Evolutionary conservation across 768 basidiomycete genomes (phyloP).

Genomic region (Mycena venus): DNA sequence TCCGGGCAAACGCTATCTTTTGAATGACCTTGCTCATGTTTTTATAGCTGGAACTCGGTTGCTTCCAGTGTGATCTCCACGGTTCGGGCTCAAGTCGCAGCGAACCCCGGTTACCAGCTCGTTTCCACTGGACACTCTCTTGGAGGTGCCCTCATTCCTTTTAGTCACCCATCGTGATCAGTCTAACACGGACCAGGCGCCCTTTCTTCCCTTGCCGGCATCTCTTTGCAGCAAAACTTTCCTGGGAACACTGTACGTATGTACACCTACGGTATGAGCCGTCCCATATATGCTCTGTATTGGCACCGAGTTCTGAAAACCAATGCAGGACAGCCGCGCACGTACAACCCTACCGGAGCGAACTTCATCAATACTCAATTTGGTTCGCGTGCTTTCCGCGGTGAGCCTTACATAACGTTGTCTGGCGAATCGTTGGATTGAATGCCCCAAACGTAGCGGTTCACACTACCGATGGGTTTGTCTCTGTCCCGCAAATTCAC

Average conservation of each 20-base stretch:
- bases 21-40: not conserved
- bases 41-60: not conserved
- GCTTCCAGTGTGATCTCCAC: not conserved
- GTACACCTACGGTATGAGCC: constrained; percentile 35
- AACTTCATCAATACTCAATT: constrained; percentile 34
- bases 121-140: constrained; percentile 4
- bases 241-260: constrained; percentile 22
- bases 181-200: not conserved
- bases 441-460: not conserved
- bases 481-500: not conserved
- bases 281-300: not conserved
- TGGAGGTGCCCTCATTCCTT: not conserved
- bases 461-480: not conserved
- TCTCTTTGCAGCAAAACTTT: constrained; percentile 29
- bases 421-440: not conserved
- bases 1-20: not conserved
- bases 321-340: constrained; percentile 20
- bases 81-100: not conserved
- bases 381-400: constrained; percentile 32
- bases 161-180: not conserved
- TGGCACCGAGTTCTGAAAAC: not conserved
- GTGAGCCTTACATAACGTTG: constrained; percentile 14
- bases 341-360: constrained; percentile 29
- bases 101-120: not conserved
- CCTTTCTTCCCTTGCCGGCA: constrained; percentile 3